Base-by-base conservation (phyloP, 305 asterid species). In the Withania somnifera region DNA sequence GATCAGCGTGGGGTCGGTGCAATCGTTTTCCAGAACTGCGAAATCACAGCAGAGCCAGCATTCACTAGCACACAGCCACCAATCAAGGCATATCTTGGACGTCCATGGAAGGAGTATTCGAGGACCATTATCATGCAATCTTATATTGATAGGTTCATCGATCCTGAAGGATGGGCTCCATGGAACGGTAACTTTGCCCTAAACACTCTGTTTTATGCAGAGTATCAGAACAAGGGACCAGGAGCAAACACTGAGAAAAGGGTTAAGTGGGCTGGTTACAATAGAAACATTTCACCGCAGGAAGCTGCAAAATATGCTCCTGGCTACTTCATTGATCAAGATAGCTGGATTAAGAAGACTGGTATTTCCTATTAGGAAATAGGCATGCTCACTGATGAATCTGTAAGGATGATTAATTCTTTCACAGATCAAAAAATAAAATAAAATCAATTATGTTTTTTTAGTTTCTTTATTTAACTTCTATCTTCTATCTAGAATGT, bases 91-190 rank as follows among this genome's bases (percentile, higher is more conserved):
- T 92, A 64, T 83, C 90, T 91, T 0, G 93, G 93, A 1, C 85
- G 92, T 1, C 94, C 97, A 14, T 93, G 97, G 97, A 91, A 91
- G 83, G 83, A 84, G 14, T 82, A 45, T 80, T 87, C 93, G 0
- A 89, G 89, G 40, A 85, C 89, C 11, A 77, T 91, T 20, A 80
- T 91, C 73, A 89, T 90, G 89, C 84, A 86, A 7, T 76, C 92
- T 1, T 14, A 73, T 66, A 84, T 91, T 30, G 91, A 84, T 5
- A 80, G 77, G 0, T 85, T 87, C 60, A 81, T 91, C 1, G 84
- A 78, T 9, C 93, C 93, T 0, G 36, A 81, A 22, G 93, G 92
- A 0, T 90, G 92, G 93, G 53, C 90, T 0, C 90, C 91, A 0
- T 94, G 97, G 97, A 56, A 53, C n/a, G 97, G 96, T 73, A 32